Evolutionary conservation across 78 protist genomes (phyloP).

Genomic region (Chrysochromulina parva): DNA sequence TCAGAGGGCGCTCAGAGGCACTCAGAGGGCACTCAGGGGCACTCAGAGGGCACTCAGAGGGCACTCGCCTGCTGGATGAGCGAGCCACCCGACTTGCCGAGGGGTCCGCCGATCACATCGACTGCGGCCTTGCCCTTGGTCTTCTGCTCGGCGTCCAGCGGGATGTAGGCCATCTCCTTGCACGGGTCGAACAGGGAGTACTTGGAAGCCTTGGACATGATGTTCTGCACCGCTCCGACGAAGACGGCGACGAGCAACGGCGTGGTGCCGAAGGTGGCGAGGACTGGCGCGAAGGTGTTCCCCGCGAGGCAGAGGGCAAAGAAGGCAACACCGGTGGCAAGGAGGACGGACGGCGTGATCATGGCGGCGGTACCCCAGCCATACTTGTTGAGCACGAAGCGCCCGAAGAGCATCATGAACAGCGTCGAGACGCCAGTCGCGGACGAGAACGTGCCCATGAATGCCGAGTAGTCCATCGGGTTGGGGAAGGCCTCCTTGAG

Average conservation of each 20-base stretch:
- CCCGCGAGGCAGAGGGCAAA: neutral
- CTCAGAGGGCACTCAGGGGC: no score
- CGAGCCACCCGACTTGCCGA: constrained; percentile 51
- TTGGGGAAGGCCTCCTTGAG: constrained; percentile 28
- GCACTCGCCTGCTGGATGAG: constrained; percentile 34
- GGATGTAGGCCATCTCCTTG: constrained; percentile 28
- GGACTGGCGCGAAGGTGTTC: neutral
- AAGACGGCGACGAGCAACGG: constrained; percentile 23
- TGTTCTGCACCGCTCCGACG: constrained; percentile 16
- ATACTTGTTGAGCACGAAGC: neutral
- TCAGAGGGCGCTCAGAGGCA: neutral
- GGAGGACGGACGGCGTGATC: constrained; percentile 1
- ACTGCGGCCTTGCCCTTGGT: constrained; percentile 51
- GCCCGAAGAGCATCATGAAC: neutral
- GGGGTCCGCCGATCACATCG: constrained; percentile 29
- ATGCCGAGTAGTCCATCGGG: constrained; percentile 4
- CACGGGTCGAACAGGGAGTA: constrained; percentile 29
- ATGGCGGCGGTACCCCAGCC: constrained; percentile 14
- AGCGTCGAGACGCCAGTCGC: constrained; percentile 1
- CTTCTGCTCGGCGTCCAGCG: constrained; percentile 3
- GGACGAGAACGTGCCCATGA: constrained; percentile 8
- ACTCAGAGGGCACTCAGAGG: no score
- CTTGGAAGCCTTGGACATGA: neutral
- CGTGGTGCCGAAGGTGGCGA: neutral
- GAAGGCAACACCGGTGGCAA: neutral